These are phyloP conservation scores for Lipomyces yamadae DNA, from an alignment of 805 yeast species.

Conservation along the genomic window DNA sequence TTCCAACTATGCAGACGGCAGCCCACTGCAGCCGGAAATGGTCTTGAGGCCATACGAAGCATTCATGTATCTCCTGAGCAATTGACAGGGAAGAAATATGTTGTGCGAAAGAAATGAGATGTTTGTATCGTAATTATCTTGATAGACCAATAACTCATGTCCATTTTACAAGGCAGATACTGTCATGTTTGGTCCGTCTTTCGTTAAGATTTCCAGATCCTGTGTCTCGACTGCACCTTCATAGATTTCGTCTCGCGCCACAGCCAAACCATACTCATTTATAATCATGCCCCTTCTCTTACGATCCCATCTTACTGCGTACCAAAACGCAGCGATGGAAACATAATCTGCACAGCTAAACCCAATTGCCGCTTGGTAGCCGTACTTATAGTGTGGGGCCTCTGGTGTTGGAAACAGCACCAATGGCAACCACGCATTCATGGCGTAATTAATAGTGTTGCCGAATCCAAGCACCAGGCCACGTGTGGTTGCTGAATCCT, in stretches of 20 bases:
- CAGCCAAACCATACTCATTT: slow-evolving; percentile 22
- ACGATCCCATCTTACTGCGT: slow-evolving; percentile 14
- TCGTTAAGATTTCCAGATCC: neutral
- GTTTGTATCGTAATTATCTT: neutral
- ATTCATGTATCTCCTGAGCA: slow-evolving; percentile 12
- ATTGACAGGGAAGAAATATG: neutral
- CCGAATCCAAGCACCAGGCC: slow-evolving; percentile 19
- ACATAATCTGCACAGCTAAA: slow-evolving; percentile 16
- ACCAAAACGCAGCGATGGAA: slow-evolving; percentile 20
- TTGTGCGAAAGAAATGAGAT: neutral
- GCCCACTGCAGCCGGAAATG: neutral
- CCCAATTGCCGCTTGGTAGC: slow-evolving; percentile 12
- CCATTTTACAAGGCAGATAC: neutral
- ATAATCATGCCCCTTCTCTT: slow-evolving; percentile 14
- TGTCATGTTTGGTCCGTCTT: neutral
- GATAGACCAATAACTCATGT: neutral
- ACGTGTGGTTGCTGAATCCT: slow-evolving; percentile 23
- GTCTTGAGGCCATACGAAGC: slow-evolving; percentile 22
- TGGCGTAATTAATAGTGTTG: slow-evolving; percentile 18
- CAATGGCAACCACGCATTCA: slow-evolving; percentile 35
- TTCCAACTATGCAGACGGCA: slow-evolving; percentile 10
- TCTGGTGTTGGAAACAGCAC: slow-evolving; percentile 16
- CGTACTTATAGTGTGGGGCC: slow-evolving; percentile 22
- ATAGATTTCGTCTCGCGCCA: slow-evolving; percentile 12
- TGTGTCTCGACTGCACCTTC: neutral